Evolutionary conservation across 306 rosid genomes (phyloP), one percentile per base, ranked within the genome.

Genomic region (Arachis hypogaea): DNA sequence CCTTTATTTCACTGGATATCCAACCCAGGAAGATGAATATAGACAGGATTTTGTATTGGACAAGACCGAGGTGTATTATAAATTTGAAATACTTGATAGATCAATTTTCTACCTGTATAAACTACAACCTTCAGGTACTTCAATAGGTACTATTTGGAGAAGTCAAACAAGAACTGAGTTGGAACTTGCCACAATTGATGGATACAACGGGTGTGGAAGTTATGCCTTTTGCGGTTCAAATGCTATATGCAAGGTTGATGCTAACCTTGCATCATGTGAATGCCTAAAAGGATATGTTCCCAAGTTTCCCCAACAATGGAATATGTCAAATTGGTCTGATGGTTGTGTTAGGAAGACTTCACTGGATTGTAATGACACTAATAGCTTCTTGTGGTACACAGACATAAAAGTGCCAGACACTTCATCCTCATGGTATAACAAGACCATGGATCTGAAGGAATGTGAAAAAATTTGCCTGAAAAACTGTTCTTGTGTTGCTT

Each of bases 171-270:
- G 36, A 3, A 5, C 10, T 18, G 10, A 1, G 63, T 7, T 50
- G 18, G 2, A n/a, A 38, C 38, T 14, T n/a, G 2, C 33, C 3
- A 11, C 10, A 2, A 7, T 33, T 2, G 8, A 46, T 9, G 29
- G 18, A 28, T 0, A 3, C 5, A 59, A 67, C 11, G 8, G 2
- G 43, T 67, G 60, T 3, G 14, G 51, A 7, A 50, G 3, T 2
- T 67, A 67, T 67, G 72, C 72, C 11, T 29, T 30, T 29, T 66
- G 59, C 29, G 71, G 71, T 66, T 5, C 18, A 30, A 47, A 66
- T 66, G 49, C 59, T 66, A 33, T 49, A 11, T 66, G 71, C 71
- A 66, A 0, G 14, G 38, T 30, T 9, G 61, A 4, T 47, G 71
- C 29, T 14, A 4, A 11, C 16, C 4, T 50, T 50, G 55, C 16